These are phyloP conservation scores for Amylocarpus encephaloides DNA, from an alignment of 2,329 filamentous ascomycete genomes.

Conservation along the genomic window DNA sequence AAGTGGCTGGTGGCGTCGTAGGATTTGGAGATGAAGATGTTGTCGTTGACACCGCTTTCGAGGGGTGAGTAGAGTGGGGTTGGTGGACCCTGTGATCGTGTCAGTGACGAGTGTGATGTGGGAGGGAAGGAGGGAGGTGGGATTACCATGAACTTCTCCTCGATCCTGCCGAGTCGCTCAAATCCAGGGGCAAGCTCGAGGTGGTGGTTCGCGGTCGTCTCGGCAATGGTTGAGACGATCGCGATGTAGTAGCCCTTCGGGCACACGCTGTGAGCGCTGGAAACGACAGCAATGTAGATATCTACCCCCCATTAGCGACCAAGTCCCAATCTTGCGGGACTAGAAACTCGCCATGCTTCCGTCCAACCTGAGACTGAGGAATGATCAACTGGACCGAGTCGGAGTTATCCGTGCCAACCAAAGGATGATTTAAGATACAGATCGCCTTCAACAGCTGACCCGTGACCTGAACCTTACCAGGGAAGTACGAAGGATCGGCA, in stretches of 20 bases:
- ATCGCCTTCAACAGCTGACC: conserved; percentile 94
- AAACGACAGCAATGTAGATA: conserved; percentile 95
- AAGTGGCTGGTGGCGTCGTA: conserved; percentile 98
- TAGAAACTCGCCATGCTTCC: conserved; percentile 71
- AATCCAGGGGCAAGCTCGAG: conserved; percentile 89
- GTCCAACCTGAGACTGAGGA: conserved; percentile 92
- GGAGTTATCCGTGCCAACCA: conserved; percentile 79
- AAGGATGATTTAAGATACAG: conserved; percentile 92
- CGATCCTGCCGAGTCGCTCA: conserved; percentile 84
- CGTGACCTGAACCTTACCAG: conserved; percentile 76
- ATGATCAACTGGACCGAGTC: conserved; percentile 96
- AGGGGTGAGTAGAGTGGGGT: conserved; percentile 92
- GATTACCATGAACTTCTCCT: conserved; percentile 90
- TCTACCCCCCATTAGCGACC: conserved; percentile 44
- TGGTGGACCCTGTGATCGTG: conserved; percentile 56
- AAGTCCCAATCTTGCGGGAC: not conserved
- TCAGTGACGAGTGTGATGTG: conserved; percentile 6
- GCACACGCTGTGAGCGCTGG: conserved; percentile 94
- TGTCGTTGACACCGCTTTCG: conserved; percentile 75
- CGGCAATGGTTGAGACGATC: conserved; percentile 95
- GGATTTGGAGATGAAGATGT: conserved; percentile 96
- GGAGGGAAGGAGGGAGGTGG: not conserved
- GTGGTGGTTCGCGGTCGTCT: conserved; percentile 87
- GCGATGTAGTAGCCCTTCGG: conserved; percentile 99
- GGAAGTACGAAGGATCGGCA: conserved; percentile 95